Conservation (phyloP, 805 yeast species). For the Nakazawaea siamensis region DNA sequence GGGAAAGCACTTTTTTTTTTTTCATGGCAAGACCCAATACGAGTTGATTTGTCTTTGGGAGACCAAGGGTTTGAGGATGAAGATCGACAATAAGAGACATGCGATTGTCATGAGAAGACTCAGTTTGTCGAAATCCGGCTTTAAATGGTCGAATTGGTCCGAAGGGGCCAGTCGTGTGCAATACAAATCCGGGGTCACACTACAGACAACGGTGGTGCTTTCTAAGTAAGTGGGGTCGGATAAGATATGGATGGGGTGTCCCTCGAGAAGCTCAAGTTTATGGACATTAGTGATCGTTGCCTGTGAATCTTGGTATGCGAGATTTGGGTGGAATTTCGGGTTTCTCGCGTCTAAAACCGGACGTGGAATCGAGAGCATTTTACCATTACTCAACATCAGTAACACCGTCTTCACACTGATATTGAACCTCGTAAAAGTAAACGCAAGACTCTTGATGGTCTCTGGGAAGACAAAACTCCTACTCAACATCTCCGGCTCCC, state of each 20-base stretch:
- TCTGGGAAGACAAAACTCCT: constrained; percentile 61
- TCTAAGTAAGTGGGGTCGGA: constrained; percentile 59
- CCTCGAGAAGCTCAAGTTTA: too few species aligned
- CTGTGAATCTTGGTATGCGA: constrained; percentile 42
- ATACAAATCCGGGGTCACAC: constrained; percentile 62
- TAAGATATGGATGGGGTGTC: constrained; percentile 17
- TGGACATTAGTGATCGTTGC: constrained; percentile 14
- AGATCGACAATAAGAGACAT: constrained; percentile 36
- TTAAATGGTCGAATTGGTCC: constrained; percentile 70
- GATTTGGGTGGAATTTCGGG: constrained; percentile 56
- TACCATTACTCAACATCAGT: constrained; percentile 50
- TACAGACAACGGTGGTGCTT: constrained; percentile 69
- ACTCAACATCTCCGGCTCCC: constrained; percentile 36
- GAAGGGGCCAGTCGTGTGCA: constrained; percentile 78
- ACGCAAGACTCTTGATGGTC: constrained; percentile 38
- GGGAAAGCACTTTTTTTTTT: too few species aligned
- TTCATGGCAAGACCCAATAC: constrained; percentile 35
- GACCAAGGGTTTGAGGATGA: constrained; percentile 51
- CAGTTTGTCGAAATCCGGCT: constrained; percentile 55
- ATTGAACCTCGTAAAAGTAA: constrained; percentile 56
- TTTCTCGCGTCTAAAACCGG: constrained; percentile 56
- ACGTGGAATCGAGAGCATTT: constrained; percentile 65
- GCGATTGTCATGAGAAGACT: constrained; percentile 55
- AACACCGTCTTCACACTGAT: constrained; percentile 63
- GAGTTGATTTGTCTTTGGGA: constrained; percentile 41